Evolutionary conservation across 2,329 filamentous ascomycete genomes (phyloP), one percentile per base, ranked within the genome.

Genomic region (Penicillium sp.): DNA sequence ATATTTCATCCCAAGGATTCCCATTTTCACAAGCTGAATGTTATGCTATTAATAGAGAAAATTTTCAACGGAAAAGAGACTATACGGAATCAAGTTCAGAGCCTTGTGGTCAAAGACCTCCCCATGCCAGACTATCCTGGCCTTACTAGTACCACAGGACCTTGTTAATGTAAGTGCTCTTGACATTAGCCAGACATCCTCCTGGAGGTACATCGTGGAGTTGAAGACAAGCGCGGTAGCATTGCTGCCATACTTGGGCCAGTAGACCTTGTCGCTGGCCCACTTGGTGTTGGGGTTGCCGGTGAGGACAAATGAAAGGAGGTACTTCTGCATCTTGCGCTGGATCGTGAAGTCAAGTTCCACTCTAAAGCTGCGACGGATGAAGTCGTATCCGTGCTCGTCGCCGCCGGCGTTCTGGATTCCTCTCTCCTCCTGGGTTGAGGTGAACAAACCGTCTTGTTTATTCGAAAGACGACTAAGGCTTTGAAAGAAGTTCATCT

Each of bases 121-220:
- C 18, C 18, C 39, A 41, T 5, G 9, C 9, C 18, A n/a, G 9
- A 19, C 39, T 3, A 19, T 16, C 4, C 39, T 13, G 7, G 39
- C 39, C 18, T 10, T 49, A 6, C n/a, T 71, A 74, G 53, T 74
- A 74, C 73, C 73, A 74, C 4, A 75, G 59, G 37, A 68, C 73
- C 61, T 74, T 69, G 50, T 75, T 75, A 72, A 72, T 75, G 59
- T 65, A 68, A 27, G 70, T 49, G 39, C 64, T 70, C 64, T 69
- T 70, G 16, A 54, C 65, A 55, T 65, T 75, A 4, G 70, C 72
- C n/a, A 75, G 58, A 49, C 67, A 58, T 74, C 73, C n/a, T 61
- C 63, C 46, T 64, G 61, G 4, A 65, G 60, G 40, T 67, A 69
- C 35, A 75, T 64, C 22, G 73, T 74, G 4, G 66, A 66, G 56